A percentile compares a stretch with the other conserved stretches of the same genome.
phyloP scores from a whole-genome alignment of 2,329 filamentous ascomycete species.

The Aspergillus sojae region DNA sequence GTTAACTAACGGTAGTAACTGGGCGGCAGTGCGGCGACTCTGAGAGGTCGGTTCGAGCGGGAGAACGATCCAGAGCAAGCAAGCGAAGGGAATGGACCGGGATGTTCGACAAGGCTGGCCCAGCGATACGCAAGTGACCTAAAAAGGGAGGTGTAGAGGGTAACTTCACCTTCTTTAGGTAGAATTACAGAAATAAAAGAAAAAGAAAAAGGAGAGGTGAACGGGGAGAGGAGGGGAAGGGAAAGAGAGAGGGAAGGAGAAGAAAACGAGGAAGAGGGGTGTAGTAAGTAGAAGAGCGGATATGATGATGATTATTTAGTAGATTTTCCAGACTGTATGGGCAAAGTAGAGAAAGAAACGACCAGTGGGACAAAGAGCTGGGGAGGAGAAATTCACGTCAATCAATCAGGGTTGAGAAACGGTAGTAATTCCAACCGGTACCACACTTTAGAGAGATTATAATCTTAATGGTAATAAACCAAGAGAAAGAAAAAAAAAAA shows the following conservation, averaged over 20 bases:
- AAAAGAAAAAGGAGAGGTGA: not conserved
- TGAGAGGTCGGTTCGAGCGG: constrained; percentile 25
- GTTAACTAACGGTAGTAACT: constrained; percentile 27
- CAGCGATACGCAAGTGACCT: constrained; percentile 26
- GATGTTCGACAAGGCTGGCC: constrained; percentile 18
- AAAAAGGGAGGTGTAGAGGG: constrained; percentile 18
- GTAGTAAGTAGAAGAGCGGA: constrained; percentile 1
- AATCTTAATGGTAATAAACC: constrained; percentile 1
- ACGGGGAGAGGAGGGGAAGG: constrained; percentile 8
- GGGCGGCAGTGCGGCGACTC: constrained; percentile 28
- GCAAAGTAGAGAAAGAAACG: constrained; percentile 15
- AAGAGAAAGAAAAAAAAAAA: too few relatives aligned
- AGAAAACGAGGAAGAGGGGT: constrained; percentile 15
- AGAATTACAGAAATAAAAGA: not conserved
- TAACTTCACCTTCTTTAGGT: not conserved
- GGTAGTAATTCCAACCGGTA: not conserved
- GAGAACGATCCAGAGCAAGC: constrained; percentile 25
- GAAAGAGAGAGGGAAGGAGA: constrained; percentile 8
- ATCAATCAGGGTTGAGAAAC: constrained; percentile 7
- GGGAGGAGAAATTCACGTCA: constrained; percentile 7
- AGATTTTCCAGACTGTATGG: constrained; percentile 3
- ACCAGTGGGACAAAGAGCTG: constrained; percentile 10
- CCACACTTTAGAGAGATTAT: constrained; percentile 1
- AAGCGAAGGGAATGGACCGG: constrained; percentile 27
- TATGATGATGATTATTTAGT: constrained; percentile 1